Percentiles rank a stretch among this genome's conserved stretches.
Evolutionary conservation across 2,329 filamentous ascomycete genomes (phyloP).

Genomic region (Diaporthe sp.): DNA sequence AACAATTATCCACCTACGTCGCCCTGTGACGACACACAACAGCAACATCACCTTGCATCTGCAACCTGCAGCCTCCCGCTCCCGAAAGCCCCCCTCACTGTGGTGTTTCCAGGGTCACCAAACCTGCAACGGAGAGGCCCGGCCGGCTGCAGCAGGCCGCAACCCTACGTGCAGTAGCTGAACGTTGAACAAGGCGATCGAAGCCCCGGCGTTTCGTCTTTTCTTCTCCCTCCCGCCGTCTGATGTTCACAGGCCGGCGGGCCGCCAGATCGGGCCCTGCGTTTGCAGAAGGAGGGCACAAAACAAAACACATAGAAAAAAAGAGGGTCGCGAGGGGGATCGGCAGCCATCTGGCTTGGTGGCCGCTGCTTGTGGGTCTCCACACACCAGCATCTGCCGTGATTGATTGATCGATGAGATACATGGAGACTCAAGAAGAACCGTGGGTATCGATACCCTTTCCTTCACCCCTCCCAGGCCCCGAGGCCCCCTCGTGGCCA

Average conservation of each 20-base stretch:
- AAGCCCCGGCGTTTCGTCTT: neutral
- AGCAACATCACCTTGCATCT: neutral
- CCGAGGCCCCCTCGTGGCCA: neutral
- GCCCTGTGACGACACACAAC: neutral
- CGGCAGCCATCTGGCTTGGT: neutral
- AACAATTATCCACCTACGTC: neutral
- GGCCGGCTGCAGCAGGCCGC: neutral
- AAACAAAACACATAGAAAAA: neutral
- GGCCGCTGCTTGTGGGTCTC: neutral
- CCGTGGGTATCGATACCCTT: neutral
- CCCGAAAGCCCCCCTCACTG: neutral
- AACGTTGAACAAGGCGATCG: neutral
- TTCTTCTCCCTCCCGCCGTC: no score
- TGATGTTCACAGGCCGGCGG: neutral
- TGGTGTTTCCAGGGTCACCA: neutral
- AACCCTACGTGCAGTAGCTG: neutral
- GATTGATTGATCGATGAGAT: neutral
- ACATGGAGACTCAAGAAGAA: neutral
- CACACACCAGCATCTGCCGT: neutral
- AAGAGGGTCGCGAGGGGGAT: slow-evolving; percentile 4
- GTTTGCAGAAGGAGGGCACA: neutral
- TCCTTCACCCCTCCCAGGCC: neutral
- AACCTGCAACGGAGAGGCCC: slow-evolving; percentile 1
- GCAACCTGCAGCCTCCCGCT: slow-evolving; percentile 21
- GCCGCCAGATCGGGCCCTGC: neutral